phyloP scores from a whole-genome alignment of 83 land plant genomes.

The Thuja plicata region DNA sequence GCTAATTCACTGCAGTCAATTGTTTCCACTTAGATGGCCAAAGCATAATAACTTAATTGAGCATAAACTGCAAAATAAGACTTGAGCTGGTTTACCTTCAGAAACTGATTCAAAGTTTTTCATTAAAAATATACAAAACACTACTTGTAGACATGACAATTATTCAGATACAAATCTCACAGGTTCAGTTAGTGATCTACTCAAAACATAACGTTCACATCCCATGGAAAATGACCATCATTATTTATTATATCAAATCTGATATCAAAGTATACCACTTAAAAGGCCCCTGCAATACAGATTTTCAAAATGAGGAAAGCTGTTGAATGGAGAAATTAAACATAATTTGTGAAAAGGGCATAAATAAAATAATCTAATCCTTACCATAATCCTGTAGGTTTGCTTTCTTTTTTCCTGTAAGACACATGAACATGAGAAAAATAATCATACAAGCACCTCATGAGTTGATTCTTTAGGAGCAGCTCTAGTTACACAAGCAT shows the following conservation, averaged over 20 bases:
- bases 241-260: not conserved
- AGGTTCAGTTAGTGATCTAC: not conserved
- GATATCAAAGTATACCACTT: constrained; percentile 34
- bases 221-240: not conserved
- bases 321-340: not conserved
- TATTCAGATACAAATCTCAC: not conserved
- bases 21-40: not conserved
- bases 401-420: constrained; percentile 22
- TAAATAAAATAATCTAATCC: not conserved
- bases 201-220: not conserved
- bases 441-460: not conserved
- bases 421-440: not conserved
- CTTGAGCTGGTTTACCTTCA: not conserved
- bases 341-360: not conserved
- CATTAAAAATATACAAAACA: not conserved
- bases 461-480: not conserved
- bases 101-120: not conserved
- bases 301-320: not conserved
- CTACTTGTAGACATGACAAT: not conserved
- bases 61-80: not conserved
- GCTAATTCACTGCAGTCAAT: not conserved
- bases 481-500: not conserved
- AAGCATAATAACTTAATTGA: not conserved
- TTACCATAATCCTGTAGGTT: constrained; percentile 56
- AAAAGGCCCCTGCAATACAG: constrained; percentile 42